Evolutionary conservation across 805 yeast genomes (phyloP), one percentile per base, ranked within the genome.

Genomic region (Yarrowia deformans): DNA sequence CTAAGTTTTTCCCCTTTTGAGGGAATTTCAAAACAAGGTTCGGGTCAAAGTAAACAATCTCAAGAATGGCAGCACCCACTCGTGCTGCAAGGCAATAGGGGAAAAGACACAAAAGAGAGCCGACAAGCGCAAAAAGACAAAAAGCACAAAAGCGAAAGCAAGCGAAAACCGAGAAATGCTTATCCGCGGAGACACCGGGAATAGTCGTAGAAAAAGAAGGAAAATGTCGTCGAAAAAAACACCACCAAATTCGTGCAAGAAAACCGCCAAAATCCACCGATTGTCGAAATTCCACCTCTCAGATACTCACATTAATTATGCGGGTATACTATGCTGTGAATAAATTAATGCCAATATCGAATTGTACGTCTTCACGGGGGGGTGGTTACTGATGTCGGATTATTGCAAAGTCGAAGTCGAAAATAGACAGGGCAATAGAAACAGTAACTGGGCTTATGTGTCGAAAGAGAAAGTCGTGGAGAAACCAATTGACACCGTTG

Each of bases 321-420:
- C 66, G 66, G 66, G 66, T 60, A 60, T 60, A 43, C 66, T 63
- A 63, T 63, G 68, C 68, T 63, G 56, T 39, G 48, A 63, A 63
- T 63, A 48, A 63, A 63, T 60, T 60, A 63, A 63, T 63, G 68
- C 68, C 68, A 63, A 49, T 48, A 16, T 63, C 68, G 68, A 63
- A 63, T 63, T 63, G 68, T 63, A 63, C 68, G 39, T 48, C 40
- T 63, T 48, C 50, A 23, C 29, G 29, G 29, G 29, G 34, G 43
- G 66, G 48, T 6, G 43, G 63, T 56, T 42, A 60, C 67, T 45
- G 67, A 35, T 45, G 63, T 56, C 63, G 63, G 23, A 56, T 23
- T 56, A 56, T 56, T 56, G 63, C 63, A 56, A 37, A 19, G 29
- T 55, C 37, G 13, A 54, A 54, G 63, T 56, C 63, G 63, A 32